Base-by-base conservation (phyloP, 768 basidiomycete genomes). In the Lactifluus piperatus region DNA sequence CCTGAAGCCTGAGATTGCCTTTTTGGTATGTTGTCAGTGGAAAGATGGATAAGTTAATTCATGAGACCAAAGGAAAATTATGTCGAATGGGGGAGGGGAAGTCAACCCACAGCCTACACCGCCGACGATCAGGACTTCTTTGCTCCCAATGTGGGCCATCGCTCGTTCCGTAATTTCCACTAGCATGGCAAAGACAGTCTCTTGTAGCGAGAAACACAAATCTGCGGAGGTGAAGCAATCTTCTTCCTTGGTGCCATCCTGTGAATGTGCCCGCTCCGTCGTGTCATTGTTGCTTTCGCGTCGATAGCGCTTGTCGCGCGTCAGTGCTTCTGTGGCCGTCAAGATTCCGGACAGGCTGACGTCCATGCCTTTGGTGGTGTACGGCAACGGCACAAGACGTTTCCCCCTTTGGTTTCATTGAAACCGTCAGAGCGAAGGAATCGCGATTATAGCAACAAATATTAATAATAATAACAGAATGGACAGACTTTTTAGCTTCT, bases 311-410 rank as follows among this genome's bases (percentile, higher is more conserved):
- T 87, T 89, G 74, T 97, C 93, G 54, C 73, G 66, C 4, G 92
- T 97, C 67, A 91, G 94, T 2, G 86, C 84, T 73, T 98, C 97
- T 9, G 83, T 81, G 2, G 92, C 84, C 4, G 91, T 87, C 44
- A 98, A 74, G 57, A 99, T 85, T 1, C 97, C 97, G n/a, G 94
- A 94, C 62, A 99, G 77, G 65, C 93, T 90, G 64, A 98, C 74
- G 70, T 99, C 97, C 97, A 99, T 99, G 29, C 97, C 97, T 69
- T 99, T 99, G 1, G 94, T 99, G 3, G 94, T 81, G 70, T 98
- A 99, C 3, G 97, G 94, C 47, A 99, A 76, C 3, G 85, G 75
- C 2, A 98, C 71, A 2, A 98, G 75, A 16, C 86, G 82, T 67
- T 82, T 89, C 13, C 95, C 95, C 66, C 94, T 97, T 34, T 32